Evolutionary conservation across 352 stramenopile genomes (phyloP).

Genomic region (Pythium aphanidermatum): DNA sequence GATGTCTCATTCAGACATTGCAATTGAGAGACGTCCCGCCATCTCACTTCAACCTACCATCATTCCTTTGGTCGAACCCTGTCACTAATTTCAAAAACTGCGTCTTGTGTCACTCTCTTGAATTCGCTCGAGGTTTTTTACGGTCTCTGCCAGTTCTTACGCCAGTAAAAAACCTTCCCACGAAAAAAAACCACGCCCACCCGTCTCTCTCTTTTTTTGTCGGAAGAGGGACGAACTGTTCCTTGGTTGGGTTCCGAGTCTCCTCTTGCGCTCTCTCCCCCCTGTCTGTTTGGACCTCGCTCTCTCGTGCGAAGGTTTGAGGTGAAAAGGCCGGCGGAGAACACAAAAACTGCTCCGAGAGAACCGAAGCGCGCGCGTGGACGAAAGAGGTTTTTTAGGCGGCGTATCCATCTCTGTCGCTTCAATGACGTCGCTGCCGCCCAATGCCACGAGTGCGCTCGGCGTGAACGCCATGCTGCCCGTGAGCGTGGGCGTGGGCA

Average conservation of each 20-base stretch:
- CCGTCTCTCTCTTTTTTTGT: no score
- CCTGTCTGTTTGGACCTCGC: background rate
- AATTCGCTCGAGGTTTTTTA: constrained; percentile 1
- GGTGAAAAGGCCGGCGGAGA: no score
- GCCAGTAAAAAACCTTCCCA: constrained; percentile 7
- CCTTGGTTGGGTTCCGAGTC: no score
- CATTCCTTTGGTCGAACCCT: constrained; percentile 5
- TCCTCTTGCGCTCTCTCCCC: background rate
- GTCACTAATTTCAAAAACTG: constrained; percentile 10
- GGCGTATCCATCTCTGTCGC: no score
- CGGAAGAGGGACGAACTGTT: no score
- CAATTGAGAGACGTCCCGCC: no score
- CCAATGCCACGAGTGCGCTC: no score
- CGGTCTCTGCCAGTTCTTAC: constrained; percentile 7
- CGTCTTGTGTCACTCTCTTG: constrained; percentile 2
- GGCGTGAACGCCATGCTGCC: constrained; percentile 64
- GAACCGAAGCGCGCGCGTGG: background rate
- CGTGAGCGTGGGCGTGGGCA: constrained; percentile 65
- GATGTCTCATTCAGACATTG: no score
- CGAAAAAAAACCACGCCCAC: constrained; percentile 4
- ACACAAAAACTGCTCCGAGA: background rate
- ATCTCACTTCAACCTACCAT: no score
- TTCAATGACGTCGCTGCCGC: no score
- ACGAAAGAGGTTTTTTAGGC: background rate
- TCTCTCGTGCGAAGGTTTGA: no score